Base-by-base conservation (phyloP, 1,284 basidiomycete genomes). In the Meira nashicola region DNA sequence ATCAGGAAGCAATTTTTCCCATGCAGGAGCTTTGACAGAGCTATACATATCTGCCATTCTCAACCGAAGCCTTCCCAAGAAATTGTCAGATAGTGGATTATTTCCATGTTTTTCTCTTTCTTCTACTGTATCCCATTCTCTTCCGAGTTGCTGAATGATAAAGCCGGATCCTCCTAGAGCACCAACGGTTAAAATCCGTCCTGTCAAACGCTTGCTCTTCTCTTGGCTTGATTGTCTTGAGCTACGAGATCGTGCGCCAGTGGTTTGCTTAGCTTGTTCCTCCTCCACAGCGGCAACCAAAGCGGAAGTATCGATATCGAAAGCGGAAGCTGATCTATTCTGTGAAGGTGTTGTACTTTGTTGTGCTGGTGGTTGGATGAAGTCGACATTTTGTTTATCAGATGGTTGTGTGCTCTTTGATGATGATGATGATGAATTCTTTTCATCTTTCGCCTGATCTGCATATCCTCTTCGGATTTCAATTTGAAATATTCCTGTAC, bases 1-100 rank as follows among this genome's bases (percentile, higher is more conserved):
- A 57, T 90, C 88, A 0, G 95, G 95, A 3, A 99, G 84, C 1
- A 98, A 84, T 75, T 93, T 89, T 28, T 87, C 83, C 87, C 91
- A 97, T 39, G 88, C 86, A 1, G 95, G 94, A 50, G 68, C 68
- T 58, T 67, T 68, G 33, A 73, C 54, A 28, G 70, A 66, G 14
- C 72, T 65, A 39, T 68, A 70, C 63, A 74, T 68, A 6, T 65
- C 60, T 17, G 51, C 43, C 28, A 67, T 28, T 7, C 76, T 60
- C 15, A 74, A 40, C 58, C 63, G 61, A 53, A 77, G 60, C 9
- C 76, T 64, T n/a, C 71, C 73, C 6, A 76, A 52, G 59, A 74
- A 71, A 14, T 40, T 59, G 39, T 65, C 41, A 1, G 59, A 54
- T 40, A 47, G 25, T 4, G 59, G 59, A 23, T 56, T 43, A 28